Evolutionary conservation across 1,139 yeast species (phyloP).

Genomic region (Geotrichum carabidarum): DNA sequence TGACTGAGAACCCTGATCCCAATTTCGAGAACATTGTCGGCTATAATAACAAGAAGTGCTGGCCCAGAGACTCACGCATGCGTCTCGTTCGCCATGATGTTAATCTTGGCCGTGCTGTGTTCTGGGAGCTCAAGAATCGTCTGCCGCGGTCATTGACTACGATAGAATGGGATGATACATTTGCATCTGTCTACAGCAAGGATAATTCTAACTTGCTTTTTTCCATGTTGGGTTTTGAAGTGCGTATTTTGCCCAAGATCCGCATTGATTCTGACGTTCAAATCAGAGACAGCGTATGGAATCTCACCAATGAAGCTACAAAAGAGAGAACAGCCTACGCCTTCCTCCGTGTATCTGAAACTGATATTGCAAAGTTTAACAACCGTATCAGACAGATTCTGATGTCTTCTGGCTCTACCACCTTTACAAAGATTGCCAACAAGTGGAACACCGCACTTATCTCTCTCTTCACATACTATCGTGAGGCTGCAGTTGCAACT

Average conservation of each 20-base stretch:
- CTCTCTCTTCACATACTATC: slow-evolving; percentile 77
- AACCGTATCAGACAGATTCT: slow-evolving; percentile 83
- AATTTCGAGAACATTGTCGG: slow-evolving; percentile 82
- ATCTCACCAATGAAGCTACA: slow-evolving; percentile 60
- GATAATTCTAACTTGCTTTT: slow-evolving; percentile 87
- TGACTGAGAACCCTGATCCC: slow-evolving; percentile 87
- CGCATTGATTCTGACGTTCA: slow-evolving; percentile 44
- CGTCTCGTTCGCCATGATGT: slow-evolving; percentile 87
- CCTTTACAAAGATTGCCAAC: slow-evolving; percentile 90
- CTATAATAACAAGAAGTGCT: slow-evolving; percentile 81
- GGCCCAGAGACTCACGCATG: slow-evolving; percentile 95
- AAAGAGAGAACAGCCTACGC: slow-evolving; percentile 91
- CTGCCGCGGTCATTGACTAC: slow-evolving; percentile 70
- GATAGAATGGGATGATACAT: slow-evolving; percentile 74
- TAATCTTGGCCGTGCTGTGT: slow-evolving; percentile 82
- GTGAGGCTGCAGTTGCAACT: slow-evolving; percentile 90
- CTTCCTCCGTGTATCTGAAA: slow-evolving; percentile 73
- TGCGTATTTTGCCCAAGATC: slow-evolving; percentile 73
- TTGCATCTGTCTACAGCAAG: slow-evolving; percentile 81
- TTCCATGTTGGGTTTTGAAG: slow-evolving; percentile 93
- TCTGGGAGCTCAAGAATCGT: slow-evolving; percentile 82
- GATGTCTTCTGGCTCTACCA: slow-evolving; percentile 93
- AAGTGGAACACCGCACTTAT: slow-evolving; percentile 95
- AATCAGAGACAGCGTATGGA: slow-evolving; percentile 85
- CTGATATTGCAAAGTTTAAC: slow-evolving; percentile 72